Percentiles rank a stretch among this genome's conserved stretches.
Evolutionary conservation across 345 rosid species (phyloP).

Genomic region (Rhizophora apiculata): DNA sequence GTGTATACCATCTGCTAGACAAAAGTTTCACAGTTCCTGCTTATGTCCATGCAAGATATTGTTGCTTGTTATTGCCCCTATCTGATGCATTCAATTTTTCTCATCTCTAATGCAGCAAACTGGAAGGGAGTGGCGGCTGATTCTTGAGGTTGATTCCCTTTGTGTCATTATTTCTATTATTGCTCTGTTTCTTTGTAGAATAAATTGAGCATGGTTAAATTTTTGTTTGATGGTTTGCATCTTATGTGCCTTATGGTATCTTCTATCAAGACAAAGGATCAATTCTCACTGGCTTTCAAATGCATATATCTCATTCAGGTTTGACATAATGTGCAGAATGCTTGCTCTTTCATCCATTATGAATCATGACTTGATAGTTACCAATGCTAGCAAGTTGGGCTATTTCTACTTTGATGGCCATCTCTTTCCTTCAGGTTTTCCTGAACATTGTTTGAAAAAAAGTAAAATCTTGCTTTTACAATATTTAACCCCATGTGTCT

Average conservation of each 20-base stretch:
- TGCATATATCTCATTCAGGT: conserved; percentile 34
- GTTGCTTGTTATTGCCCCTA: background rate
- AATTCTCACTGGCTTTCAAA: conserved; percentile 19
- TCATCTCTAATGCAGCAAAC: conserved; percentile 40
- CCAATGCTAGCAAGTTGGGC: conserved; percentile 41
- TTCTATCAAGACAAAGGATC: conserved; percentile 16
- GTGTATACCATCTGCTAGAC: background rate
- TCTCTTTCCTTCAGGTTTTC: conserved; percentile 52
- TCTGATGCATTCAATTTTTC: background rate
- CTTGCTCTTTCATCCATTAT: conserved; percentile 45
- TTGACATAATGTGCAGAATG: conserved; percentile 48
- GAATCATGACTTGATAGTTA: conserved; percentile 49
- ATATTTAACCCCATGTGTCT: background rate
- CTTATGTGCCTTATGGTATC: conserved; percentile 1
- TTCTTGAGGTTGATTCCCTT: conserved; percentile 63
- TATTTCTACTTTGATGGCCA: conserved; percentile 48
- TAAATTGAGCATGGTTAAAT: conserved; percentile 1
- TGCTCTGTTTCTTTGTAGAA: background rate
- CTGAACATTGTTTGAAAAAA: conserved; percentile 30
- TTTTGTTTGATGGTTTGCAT: conserved; percentile 3
- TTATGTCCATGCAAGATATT: background rate
- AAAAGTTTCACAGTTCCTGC: background rate
- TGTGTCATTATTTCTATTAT: conserved; percentile 2
- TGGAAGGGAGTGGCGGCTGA: conserved; percentile 71
- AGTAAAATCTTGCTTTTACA: background rate